These are phyloP conservation scores for Fusarium foetens DNA, from an alignment of 2,329 filamentous ascomycete genomes.

Conservation along the genomic window DNA sequence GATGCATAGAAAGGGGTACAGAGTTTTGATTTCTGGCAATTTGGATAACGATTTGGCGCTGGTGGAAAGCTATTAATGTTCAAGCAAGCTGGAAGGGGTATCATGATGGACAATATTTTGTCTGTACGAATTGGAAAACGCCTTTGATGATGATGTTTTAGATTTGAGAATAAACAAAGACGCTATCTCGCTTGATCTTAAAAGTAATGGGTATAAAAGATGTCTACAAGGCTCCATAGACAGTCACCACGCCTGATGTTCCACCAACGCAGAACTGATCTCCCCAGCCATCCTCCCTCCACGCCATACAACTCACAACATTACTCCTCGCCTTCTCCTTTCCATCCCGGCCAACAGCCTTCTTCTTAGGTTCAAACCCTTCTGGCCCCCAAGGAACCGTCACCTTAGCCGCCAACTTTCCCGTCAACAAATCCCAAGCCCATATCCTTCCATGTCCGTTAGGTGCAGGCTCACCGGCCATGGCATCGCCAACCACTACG, in stretches of 20 bases:
- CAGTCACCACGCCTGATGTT: conserved; percentile 72
- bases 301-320: conserved; percentile 70
- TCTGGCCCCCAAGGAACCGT: conserved; percentile 65
- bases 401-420: conserved; percentile 72
- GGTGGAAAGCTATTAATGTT: conserved; percentile 18
- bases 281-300: conserved; percentile 70
- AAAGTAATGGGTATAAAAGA: conserved; percentile 3
- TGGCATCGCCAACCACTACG: conserved; percentile 84
- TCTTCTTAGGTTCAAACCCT: conserved; percentile 61
- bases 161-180: conserved; percentile 7
- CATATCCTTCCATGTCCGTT: conserved; percentile 70
- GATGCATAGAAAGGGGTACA: conserved; percentile 20
- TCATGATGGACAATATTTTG: conserved; percentile 16
- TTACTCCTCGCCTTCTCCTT: conserved; percentile 69
- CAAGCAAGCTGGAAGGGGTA: conserved; percentile 19
- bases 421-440: conserved; percentile 87
- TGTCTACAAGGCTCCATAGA: conserved; percentile 60
- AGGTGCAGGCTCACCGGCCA: conserved; percentile 45
- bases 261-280: conserved; percentile 73
- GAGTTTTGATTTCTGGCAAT: conserved; percentile 13
- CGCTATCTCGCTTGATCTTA: background rate
- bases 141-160: conserved; percentile 27
- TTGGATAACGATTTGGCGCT: conserved; percentile 36
- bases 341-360: conserved; percentile 67
- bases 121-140: conserved; percentile 24